Evolutionary conservation across 129 eudicot genomes (phyloP).

Genomic region (Kitagawia praeruptora): DNA sequence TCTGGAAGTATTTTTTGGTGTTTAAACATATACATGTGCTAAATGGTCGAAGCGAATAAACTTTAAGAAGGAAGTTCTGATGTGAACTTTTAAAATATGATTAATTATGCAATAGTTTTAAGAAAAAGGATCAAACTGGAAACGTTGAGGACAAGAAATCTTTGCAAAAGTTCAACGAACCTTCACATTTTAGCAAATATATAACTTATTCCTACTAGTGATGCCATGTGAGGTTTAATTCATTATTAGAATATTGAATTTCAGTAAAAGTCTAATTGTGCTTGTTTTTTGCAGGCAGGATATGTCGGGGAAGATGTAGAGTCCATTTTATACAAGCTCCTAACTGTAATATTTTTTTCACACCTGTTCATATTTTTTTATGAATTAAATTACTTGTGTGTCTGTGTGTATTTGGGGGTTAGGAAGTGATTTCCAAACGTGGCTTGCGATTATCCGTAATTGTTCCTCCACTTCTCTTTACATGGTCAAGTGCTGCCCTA

Average conservation of each 20-base stretch:
- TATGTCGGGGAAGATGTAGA: constrained; percentile 99
- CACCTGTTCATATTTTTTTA: constrained; percentile 9
- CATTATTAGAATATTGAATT: background rate
- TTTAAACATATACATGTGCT: background rate
- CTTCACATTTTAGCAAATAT: background rate
- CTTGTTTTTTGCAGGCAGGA: constrained; percentile 69
- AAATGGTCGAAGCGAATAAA: background rate
- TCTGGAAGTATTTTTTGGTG: background rate
- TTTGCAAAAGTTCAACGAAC: background rate
- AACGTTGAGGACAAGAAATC: no score
- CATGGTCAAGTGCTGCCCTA: background rate
- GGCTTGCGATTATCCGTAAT: background rate
- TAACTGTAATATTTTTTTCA: constrained; percentile 39
- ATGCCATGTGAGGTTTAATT: background rate
- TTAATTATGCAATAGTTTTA: background rate
- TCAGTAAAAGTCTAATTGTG: background rate
- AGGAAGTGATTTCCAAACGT: background rate
- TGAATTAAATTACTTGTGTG: background rate
- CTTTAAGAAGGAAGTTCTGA: background rate
- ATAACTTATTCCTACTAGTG: background rate
- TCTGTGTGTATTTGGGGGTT: background rate
- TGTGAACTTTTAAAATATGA: background rate
- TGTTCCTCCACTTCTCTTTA: background rate
- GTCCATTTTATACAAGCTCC: constrained; percentile 86
- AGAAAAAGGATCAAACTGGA: background rate